Percentiles rank a stretch among this genome's conserved stretches.
phyloP scores from a whole-genome alignment of 176 grass and related monocot genomes.

The Rhynchospora pubera region DNA sequence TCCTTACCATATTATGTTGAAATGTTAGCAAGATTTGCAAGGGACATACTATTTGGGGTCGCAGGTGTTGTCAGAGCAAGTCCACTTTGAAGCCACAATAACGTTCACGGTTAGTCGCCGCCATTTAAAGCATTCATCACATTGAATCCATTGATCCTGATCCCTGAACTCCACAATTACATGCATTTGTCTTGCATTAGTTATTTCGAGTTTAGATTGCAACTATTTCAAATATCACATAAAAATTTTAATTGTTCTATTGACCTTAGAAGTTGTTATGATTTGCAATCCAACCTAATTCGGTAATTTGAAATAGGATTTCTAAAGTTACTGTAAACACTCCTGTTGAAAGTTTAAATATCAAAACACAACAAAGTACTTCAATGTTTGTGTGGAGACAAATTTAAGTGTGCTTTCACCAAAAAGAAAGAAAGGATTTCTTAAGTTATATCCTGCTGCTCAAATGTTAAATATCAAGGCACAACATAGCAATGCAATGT shows the following conservation, averaged over 20 bases:
- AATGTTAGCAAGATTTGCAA: conserved; percentile 7
- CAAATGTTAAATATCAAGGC: background rate
- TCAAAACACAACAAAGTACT: background rate
- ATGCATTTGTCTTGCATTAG: background rate
- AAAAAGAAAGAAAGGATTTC: background rate
- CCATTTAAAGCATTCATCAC: conserved; percentile 96
- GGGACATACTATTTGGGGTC: conserved; percentile 55
- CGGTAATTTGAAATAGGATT: conserved; percentile 1
- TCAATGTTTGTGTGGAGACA: background rate
- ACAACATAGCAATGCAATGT: background rate
- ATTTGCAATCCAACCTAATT: background rate
- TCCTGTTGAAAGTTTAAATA: background rate
- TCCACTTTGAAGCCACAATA: conserved; percentile 83
- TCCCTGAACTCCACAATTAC: conserved; percentile 43
- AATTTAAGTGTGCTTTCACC: too few relatives aligned
- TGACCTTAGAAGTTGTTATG: background rate
- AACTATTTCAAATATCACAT: background rate
- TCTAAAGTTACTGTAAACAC: background rate
- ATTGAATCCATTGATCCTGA: conserved; percentile 99
- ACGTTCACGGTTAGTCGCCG: conserved; percentile 75
- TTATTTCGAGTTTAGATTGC: background rate
- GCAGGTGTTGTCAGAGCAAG: conserved; percentile 67
- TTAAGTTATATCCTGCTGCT: background rate
- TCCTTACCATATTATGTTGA: background rate
- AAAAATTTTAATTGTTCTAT: too few relatives aligned